These are phyloP conservation scores for Trichosporon coremiiforme DNA, from an alignment of 1,284 basidiomycete genomes.

Conservation along the genomic window DNA sequence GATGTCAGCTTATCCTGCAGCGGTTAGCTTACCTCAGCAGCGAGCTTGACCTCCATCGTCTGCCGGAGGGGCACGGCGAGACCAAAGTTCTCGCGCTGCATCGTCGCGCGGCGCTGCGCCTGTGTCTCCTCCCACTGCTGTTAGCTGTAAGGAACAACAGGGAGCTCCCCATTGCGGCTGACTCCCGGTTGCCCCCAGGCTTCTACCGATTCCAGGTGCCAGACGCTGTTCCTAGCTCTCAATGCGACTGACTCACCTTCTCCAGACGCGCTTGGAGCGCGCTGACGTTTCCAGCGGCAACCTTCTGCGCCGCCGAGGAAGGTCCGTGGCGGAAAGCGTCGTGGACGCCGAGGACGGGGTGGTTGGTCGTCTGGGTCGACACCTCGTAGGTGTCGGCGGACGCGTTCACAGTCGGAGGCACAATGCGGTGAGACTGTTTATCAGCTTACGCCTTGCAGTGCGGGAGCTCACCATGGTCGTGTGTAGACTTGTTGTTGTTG, in stretches of 20 bases:
- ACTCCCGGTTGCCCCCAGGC: too few relatives aligned
- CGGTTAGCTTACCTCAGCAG: constrained; percentile 65
- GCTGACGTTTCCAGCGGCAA: constrained; percentile 41
- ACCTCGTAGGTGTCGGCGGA: constrained; percentile 47
- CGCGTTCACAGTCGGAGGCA: constrained; percentile 45
- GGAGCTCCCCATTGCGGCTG: too few relatives aligned
- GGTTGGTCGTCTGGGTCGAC: constrained; percentile 50
- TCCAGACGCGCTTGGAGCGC: constrained; percentile 53
- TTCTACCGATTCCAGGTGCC: background rate
- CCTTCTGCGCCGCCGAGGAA: constrained; percentile 44
- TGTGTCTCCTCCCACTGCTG: constrained; percentile 89
- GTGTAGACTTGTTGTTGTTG: constrained; percentile 18
- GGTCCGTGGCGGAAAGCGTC: constrained; percentile 54
- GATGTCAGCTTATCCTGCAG: background rate
- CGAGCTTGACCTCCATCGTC: constrained; percentile 92
- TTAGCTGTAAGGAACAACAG: too few relatives aligned
- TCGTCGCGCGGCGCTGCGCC: constrained; percentile 78
- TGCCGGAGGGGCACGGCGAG: constrained; percentile 83
- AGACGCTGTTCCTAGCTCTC: too few relatives aligned
- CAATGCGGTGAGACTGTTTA: constrained; percentile 47
- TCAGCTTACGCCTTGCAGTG: too few relatives aligned
- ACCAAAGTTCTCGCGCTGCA: constrained; percentile 83
- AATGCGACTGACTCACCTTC: constrained; percentile 52
- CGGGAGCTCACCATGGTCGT: constrained; percentile 35
- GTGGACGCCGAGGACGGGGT: constrained; percentile 50